These are phyloP conservation scores for Aspergillus nanangensis DNA, from an alignment of 495 filamentous ascomycete genomes.

Conservation along the genomic window DNA sequence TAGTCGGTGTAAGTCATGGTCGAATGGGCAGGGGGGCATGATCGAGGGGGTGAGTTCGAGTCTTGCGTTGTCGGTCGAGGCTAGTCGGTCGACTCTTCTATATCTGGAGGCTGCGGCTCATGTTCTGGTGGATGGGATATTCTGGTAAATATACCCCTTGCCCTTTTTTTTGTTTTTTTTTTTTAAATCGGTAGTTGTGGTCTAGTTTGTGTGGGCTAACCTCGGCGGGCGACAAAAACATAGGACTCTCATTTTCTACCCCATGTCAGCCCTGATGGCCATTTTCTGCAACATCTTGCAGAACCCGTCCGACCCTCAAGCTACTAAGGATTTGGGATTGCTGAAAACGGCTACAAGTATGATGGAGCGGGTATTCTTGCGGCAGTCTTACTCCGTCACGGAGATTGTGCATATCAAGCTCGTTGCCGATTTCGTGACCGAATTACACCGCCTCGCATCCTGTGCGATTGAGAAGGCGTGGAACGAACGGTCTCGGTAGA, in stretches of 20 bases:
- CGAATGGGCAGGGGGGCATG: slow-evolving; percentile 28
- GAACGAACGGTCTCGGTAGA: slow-evolving; percentile 18
- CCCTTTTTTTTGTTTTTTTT: not conserved
- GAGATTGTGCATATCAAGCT: slow-evolving; percentile 43
- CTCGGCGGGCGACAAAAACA: no score
- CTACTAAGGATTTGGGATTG: slow-evolving; percentile 38
- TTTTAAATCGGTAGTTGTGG: not conserved
- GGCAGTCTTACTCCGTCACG: slow-evolving; percentile 30
- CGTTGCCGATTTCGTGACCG: slow-evolving; percentile 44
- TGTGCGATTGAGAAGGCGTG: slow-evolving; percentile 42
- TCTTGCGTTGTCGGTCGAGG: slow-evolving; percentile 45
- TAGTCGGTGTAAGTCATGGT: slow-evolving; percentile 40
- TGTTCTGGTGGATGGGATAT: slow-evolving; percentile 38
- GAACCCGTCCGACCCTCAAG: slow-evolving; percentile 40
- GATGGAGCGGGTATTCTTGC: slow-evolving; percentile 38
- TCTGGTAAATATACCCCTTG: slow-evolving; percentile 33
- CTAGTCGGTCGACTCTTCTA: slow-evolving; percentile 46
- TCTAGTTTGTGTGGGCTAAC: no score
- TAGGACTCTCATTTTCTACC: slow-evolving; percentile 48
- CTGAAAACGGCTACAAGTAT: slow-evolving; percentile 37
- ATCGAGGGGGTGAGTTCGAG: slow-evolving; percentile 45
- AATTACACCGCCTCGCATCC: slow-evolving; percentile 38
- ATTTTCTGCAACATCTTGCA: slow-evolving; percentile 50
- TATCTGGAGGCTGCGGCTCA: slow-evolving; percentile 39
- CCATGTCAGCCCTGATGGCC: slow-evolving; percentile 44